A percentile compares a stretch with the other conserved stretches of the same genome.
Conservation (phyloP, 306 rosid species). For the Trifolium pratense region DNA sequence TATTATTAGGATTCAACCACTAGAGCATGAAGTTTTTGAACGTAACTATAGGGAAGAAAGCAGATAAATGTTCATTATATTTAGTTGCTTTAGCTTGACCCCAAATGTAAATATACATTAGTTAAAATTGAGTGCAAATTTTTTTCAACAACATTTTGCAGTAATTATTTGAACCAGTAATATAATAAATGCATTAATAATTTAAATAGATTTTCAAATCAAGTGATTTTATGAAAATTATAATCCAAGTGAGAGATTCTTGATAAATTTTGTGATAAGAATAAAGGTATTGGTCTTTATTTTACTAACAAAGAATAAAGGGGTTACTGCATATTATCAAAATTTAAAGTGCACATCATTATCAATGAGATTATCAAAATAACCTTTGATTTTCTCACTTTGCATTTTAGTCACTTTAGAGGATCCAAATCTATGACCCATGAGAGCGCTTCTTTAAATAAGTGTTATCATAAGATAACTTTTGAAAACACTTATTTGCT, state of each 20-base stretch:
- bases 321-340: neutral
- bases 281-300: neutral
- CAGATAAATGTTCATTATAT: neutral
- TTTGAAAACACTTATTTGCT: too few species aligned
- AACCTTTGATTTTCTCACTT: neutral
- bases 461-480: too few species aligned
- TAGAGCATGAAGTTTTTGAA: slow-evolving; percentile 63
- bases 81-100: neutral
- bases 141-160: neutral
- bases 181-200: neutral
- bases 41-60: slow-evolving; percentile 56
- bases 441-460: too few species aligned
- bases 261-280: neutral
- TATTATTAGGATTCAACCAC: slow-evolving; percentile 53
- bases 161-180: neutral
- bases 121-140: neutral
- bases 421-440: neutral
- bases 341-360: neutral
- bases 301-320: neutral
- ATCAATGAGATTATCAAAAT: neutral
- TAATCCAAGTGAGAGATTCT: neutral
- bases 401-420: neutral
- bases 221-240: neutral
- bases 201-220: neutral
- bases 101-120: neutral